Conservation (phyloP, 2,329 filamentous ascomycete species). For the Talaromyces sp. region DNA sequence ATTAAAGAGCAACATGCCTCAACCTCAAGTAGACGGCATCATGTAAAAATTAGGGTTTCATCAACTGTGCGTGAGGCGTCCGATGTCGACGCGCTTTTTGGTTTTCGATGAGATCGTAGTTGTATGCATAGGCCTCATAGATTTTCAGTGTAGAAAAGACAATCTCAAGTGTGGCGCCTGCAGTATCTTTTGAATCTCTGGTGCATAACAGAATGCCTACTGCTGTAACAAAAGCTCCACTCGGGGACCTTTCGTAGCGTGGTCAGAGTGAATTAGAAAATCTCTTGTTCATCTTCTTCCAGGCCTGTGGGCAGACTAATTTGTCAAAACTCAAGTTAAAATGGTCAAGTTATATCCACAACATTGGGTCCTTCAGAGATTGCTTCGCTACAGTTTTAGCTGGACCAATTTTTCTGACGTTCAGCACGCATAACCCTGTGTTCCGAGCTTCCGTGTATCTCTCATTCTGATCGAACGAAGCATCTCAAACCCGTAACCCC, state of each 20-base stretch:
- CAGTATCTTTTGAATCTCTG: background rate
- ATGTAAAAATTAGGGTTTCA: background rate
- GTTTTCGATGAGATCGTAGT: slow-evolving; percentile 9
- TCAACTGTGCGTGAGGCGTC: slow-evolving; percentile 4
- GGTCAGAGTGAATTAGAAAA: background rate
- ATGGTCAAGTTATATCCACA: background rate
- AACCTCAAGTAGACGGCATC: background rate
- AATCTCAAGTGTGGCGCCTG: slow-evolving; percentile 2
- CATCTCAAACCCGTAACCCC: background rate
- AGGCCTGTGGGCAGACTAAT: background rate
- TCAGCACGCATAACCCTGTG: background rate
- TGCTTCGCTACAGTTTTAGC: background rate
- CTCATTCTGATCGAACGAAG: background rate
- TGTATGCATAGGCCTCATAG: background rate
- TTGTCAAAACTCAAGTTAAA: background rate
- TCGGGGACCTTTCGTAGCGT: slow-evolving; percentile 7
- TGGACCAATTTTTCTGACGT: background rate
- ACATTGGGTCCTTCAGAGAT: background rate
- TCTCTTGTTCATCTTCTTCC: background rate
- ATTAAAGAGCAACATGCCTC: background rate
- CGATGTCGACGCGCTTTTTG: slow-evolving; percentile 6
- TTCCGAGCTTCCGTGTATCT: background rate
- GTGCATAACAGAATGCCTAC: background rate
- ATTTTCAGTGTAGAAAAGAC: background rate
- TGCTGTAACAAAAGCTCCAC: background rate